Evolutionary conservation across 2,329 filamentous ascomycete genomes (phyloP), one percentile per base, ranked within the genome.

Genomic region (Scopulariopsis brevicaulis): DNA sequence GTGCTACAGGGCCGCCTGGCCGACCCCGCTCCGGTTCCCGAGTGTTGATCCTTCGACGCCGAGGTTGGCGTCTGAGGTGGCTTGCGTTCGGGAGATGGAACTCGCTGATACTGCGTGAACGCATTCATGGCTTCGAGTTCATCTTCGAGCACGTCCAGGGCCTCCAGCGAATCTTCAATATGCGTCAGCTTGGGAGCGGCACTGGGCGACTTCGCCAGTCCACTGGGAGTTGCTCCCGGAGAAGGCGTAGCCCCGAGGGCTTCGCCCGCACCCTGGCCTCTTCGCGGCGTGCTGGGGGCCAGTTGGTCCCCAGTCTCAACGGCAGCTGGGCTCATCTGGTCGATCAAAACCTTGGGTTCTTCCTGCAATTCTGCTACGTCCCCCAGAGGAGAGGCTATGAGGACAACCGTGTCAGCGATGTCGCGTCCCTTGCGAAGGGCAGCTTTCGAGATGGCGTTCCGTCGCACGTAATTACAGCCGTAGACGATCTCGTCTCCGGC

Each of bases 161-260:
- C 82, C 65, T 84, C 82, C 10, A 86, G 70, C 1, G 82, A 85
- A 65, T 85, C 83, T 65, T 86, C 83, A 55, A 86, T 85, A 20
- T 37, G 51, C 18, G 48, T 22, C 40, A 54, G 11, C 24, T 37
- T 46, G 1, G 51, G 51, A 7, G 24, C 40, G 34, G 52, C 28
- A 37, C 56, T 58, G 32, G 56, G 43, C 22, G 55, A 57, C 48
- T 53, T 58, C 22, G 51, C 28, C 12, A 34, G 52, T 53, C 51
- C 56, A 54, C 48, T 54, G n/a, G 40, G 25, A 46, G 51, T 28
- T 24, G 35, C 40, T n/a, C 15, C 37, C 6, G 37, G 37, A 14
- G 34, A 46, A 10, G 43, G 56, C 48, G 20, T 57, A n/a, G 48
- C 14, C 15, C 28, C 20, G 34, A 32, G 11, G 18, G 12, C 32